A percentile compares a stretch with the other conserved stretches of the same genome.
These are phyloP conservation scores for Paecilomyces variotii DNA, from an alignment of 2,329 filamentous ascomycete genomes.

Conservation along the genomic window DNA sequence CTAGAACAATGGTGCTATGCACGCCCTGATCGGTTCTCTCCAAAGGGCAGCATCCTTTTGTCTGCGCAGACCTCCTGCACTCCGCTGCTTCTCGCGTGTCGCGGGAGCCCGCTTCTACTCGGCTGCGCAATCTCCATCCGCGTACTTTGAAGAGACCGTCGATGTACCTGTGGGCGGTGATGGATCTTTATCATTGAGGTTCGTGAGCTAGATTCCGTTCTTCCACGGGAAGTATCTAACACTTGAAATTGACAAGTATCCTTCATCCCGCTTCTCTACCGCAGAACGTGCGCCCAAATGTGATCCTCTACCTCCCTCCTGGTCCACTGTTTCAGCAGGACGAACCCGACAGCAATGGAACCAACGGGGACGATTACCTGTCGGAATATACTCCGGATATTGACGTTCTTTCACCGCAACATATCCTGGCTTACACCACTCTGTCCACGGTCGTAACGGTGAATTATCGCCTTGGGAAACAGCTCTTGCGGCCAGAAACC, in stretches of 20 bases:
- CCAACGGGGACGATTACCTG: background rate
- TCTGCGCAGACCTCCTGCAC: background rate
- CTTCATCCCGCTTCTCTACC: slow-evolving; percentile 16
- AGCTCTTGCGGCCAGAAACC: background rate
- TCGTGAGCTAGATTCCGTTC: background rate
- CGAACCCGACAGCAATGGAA: background rate
- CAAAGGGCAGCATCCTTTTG: background rate
- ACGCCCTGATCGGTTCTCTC: background rate
- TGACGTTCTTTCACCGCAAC: slow-evolving; percentile 11
- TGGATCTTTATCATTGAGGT: slow-evolving; percentile 2
- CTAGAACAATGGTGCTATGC: slow-evolving; percentile 1
- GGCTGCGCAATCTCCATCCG: background rate
- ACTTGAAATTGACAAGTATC: background rate
- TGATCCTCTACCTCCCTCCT: slow-evolving; percentile 31
- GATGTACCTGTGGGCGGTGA: slow-evolving; percentile 7
- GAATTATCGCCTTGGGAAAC: slow-evolving; percentile 30
- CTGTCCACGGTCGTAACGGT: slow-evolving; percentile 31
- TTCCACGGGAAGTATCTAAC: background rate
- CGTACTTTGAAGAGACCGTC: slow-evolving; percentile 3
- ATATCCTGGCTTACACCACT: slow-evolving; percentile 22
- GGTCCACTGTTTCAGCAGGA: slow-evolving; percentile 21
- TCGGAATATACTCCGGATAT: background rate
- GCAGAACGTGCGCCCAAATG: slow-evolving; percentile 12
- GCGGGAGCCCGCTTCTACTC: background rate
- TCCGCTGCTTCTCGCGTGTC: background rate